A percentile compares a stretch with the other conserved stretches of the same genome.
Evolutionary conservation across 2,329 filamentous ascomycete genomes (phyloP).

Genomic region (Ciborinia camelliae): DNA sequence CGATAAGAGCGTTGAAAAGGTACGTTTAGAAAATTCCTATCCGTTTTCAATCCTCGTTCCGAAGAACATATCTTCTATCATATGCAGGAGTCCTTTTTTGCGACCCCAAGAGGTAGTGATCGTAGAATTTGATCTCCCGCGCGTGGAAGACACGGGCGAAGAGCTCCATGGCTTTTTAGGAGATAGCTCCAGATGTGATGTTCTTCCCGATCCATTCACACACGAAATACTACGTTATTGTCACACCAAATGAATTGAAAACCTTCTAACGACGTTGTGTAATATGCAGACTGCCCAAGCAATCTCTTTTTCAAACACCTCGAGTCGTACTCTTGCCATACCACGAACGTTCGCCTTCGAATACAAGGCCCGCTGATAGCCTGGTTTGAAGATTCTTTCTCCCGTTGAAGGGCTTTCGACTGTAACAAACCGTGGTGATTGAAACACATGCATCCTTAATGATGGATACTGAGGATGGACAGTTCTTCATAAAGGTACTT

Average conservation of each 20-base stretch:
- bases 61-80: conserved; percentile 16
- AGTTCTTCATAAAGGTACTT: conserved; percentile 80
- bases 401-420: conserved; percentile 30
- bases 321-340: conserved; percentile 28
- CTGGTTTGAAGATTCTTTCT: conserved; percentile 22
- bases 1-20: conserved; percentile 26
- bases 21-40: conserved; percentile 21
- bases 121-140: conserved; percentile 7
- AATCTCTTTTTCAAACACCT: conserved; percentile 20
- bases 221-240: conserved; percentile 11
- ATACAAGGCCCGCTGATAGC: conserved; percentile 32
- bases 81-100: conserved; percentile 19
- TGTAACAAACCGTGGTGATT: conserved; percentile 23
- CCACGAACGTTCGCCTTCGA: conserved; percentile 23
- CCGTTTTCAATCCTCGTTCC: conserved; percentile 14
- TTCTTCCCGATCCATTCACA: conserved; percentile 16
- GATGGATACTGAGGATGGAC: conserved; percentile 76
- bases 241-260: conserved; percentile 21
- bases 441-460: conserved; percentile 47
- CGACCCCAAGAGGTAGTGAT: conserved; percentile 17
- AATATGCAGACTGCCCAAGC: conserved; percentile 30
- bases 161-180: conserved; percentile 5
- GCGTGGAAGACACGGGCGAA: conserved; percentile 16
- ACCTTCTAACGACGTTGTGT: conserved; percentile 30
- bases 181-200: conserved; percentile 13